These are phyloP conservation scores for Pyrus communis DNA, from an alignment of 306 rosid genomes.

Conservation along the genomic window DNA sequence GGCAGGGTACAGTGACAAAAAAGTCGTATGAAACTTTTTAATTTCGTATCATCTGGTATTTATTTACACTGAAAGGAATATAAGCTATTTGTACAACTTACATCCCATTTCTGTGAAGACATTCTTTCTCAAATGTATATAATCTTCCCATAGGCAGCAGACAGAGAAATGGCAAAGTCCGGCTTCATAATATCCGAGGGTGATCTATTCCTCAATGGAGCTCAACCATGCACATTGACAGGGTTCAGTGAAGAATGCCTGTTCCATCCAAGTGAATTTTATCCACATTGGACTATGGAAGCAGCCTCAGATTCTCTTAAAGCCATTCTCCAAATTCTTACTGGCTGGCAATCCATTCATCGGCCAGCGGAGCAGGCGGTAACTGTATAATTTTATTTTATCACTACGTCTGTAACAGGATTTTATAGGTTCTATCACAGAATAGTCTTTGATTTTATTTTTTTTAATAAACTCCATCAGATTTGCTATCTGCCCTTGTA, in stretches of 20 bases:
- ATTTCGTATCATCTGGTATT: not conserved
- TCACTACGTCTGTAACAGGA: not conserved
- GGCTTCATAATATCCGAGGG: slow-evolving; percentile 52
- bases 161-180: slow-evolving; percentile 31
- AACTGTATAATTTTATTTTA: not conserved
- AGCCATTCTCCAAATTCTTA: slow-evolving; percentile 40
- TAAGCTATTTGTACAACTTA: not conserved
- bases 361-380: slow-evolving; percentile 19
- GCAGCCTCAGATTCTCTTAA: slow-evolving; percentile 47
- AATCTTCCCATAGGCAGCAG: slow-evolving; percentile 38
- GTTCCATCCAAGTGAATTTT: slow-evolving; percentile 62
- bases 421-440: not conserved
- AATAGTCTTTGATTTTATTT: not conserved
- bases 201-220: slow-evolving; percentile 58
- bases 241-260: slow-evolving; percentile 23
- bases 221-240: slow-evolving; percentile 26
- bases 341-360: slow-evolving; percentile 55
- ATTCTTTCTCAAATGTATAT: slow-evolving; percentile 12
- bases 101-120: not conserved
- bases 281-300: slow-evolving; percentile 59
- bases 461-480: not conserved
- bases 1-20: not conserved
- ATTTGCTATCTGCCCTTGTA: not conserved
- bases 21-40: not conserved
- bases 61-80: not conserved